Percentiles rank a stretch among this genome's conserved stretches.
Conservation (phyloP, 192 early-diverging fungal genomes). For the Anaeromyces robustus region DNA sequence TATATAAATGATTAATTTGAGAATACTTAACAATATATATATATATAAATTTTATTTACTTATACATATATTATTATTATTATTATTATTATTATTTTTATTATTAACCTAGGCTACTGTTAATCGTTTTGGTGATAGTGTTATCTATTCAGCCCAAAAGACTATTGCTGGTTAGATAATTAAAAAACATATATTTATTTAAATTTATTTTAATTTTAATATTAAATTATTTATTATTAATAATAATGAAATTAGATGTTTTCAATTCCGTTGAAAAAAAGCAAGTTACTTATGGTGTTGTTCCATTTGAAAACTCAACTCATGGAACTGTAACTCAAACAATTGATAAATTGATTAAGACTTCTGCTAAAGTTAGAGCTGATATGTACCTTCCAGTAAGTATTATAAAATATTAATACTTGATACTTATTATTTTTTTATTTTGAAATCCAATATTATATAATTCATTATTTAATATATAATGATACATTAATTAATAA, state of each 20-base stretch:
- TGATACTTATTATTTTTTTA: too few species aligned
- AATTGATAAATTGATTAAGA: slow-evolving; percentile 57
- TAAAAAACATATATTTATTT: too few species aligned
- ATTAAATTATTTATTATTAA: too few species aligned
- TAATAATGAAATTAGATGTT: slow-evolving; percentile 42
- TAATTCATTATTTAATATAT: too few species aligned
- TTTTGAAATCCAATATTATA: too few species aligned
- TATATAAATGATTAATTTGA: too few species aligned
- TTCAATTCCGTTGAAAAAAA: slow-evolving; percentile 60
- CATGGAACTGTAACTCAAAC: slow-evolving; percentile 73
- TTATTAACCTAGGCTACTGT: slow-evolving; percentile 25
- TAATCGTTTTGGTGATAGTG: slow-evolving; percentile 63
- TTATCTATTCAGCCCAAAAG: slow-evolving; percentile 46
- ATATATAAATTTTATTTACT: too few species aligned
- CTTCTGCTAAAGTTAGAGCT: slow-evolving; percentile 7
- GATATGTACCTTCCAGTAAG: neutral
- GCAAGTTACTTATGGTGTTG: slow-evolving; percentile 67
- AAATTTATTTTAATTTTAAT: too few species aligned
- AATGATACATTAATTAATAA: too few species aligned
- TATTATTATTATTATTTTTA: too few species aligned
- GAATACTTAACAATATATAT: too few species aligned
- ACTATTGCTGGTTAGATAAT: slow-evolving; percentile 17
- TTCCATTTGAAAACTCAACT: slow-evolving; percentile 92
- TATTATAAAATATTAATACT: neutral
- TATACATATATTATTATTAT: too few species aligned